Conservation (phyloP, 192 early-diverging fungal species). For the Umbelopsis ramanniana region DNA sequence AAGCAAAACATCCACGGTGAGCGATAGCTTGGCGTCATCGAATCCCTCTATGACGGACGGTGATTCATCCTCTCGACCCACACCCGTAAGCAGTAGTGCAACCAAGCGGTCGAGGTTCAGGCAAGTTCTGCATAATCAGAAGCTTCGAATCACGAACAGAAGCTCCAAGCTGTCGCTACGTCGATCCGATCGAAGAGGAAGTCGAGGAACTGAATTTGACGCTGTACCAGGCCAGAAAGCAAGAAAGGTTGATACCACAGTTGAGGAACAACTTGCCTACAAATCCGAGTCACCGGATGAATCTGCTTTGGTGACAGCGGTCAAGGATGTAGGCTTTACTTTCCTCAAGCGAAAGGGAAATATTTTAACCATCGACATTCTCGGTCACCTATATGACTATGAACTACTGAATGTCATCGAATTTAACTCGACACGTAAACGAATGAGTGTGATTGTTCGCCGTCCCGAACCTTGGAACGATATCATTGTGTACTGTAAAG, state of each 20-base stretch:
- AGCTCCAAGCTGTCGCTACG: neutral
- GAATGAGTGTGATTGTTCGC: conserved; percentile 88
- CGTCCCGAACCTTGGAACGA: conserved; percentile 76
- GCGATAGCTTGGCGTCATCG: neutral
- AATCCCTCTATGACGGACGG: neutral
- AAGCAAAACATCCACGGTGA: neutral
- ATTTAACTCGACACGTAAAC: conserved; percentile 95
- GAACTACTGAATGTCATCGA: conserved; percentile 87
- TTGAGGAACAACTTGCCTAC: conserved; percentile 49
- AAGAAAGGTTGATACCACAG: conserved; percentile 39
- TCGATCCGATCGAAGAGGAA: neutral
- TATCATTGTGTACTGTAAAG: conserved; percentile 89
- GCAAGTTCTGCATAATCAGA: neutral
- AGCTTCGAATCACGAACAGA: neutral
- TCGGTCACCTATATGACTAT: conserved; percentile 72
- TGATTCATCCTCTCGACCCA: neutral
- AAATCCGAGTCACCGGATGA: conserved; percentile 86
- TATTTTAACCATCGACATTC: conserved; percentile 66
- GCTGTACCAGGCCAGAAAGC: conserved; percentile 12
- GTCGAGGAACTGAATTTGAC: conserved; percentile 23
- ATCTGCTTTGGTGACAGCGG: conserved; percentile 79
- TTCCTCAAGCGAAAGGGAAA: conserved; percentile 63
- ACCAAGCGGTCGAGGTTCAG: neutral
- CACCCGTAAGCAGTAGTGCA: neutral
- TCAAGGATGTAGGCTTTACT: conserved; percentile 77